phyloP scores from a whole-genome alignment of 805 yeast species.

The Starmerella sirachaensis region DNA sequence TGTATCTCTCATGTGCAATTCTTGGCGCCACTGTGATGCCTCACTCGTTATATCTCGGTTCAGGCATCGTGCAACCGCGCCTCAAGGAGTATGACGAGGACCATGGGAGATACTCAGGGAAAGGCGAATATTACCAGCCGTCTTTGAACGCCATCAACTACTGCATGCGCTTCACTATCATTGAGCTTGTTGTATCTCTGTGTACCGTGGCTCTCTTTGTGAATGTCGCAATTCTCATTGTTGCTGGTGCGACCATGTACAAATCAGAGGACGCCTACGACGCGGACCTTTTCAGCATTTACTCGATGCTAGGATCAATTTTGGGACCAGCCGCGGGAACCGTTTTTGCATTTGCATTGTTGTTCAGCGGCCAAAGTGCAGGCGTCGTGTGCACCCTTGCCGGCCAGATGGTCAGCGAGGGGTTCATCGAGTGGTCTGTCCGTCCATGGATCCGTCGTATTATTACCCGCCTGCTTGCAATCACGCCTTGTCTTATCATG shows the following conservation, averaged over 20 bases:
- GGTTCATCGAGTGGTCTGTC: constrained; percentile 67
- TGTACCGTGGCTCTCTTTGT: constrained; percentile 87
- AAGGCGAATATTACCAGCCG: constrained; percentile 41
- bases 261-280: constrained; percentile 51
- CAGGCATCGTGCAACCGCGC: constrained; percentile 79
- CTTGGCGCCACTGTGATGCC: constrained; percentile 96
- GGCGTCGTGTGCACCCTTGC: constrained; percentile 90
- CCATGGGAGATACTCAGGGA: constrained; percentile 30
- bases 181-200: constrained; percentile 69
- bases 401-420: constrained; percentile 89
- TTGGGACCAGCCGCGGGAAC: constrained; percentile 79
- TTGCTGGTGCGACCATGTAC: constrained; percentile 77
- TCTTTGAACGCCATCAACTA: constrained; percentile 69
- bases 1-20: constrained; percentile 69
- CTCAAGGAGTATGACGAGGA: constrained; percentile 59
- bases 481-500: constrained; percentile 70
- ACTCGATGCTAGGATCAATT: constrained; percentile 54
- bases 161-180: constrained; percentile 67
- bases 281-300: constrained; percentile 76
- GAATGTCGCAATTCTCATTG: constrained; percentile 77
- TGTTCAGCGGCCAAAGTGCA: constrained; percentile 89
- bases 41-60: constrained; percentile 72
- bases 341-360: constrained; percentile 75
- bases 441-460: constrained; percentile 74
- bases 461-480: constrained; percentile 71